These are phyloP conservation scores for Candida boidinii DNA, from an alignment of 805 yeast species.

Conservation along the genomic window DNA sequence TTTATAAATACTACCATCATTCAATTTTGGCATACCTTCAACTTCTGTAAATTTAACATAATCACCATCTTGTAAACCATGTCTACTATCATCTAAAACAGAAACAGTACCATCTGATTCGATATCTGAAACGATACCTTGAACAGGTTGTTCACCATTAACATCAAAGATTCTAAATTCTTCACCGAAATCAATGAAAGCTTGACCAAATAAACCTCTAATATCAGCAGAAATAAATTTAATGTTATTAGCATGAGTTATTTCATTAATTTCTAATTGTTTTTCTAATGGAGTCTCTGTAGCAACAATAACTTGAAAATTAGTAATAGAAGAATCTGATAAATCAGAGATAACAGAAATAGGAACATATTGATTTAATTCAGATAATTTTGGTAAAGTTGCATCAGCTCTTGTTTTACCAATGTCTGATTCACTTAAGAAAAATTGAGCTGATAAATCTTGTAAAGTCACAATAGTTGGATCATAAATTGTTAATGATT, in stretches of 20 bases:
- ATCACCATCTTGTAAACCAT: slow-evolving; percentile 89
- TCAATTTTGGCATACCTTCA: slow-evolving; percentile 66
- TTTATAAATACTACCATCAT: slow-evolving; percentile 66
- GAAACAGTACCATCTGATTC: slow-evolving; percentile 89
- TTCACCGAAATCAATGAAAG: slow-evolving; percentile 86
- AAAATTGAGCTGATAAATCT: slow-evolving; percentile 88
- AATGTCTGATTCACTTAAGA: slow-evolving; percentile 58
- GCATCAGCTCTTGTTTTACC: slow-evolving; percentile 74
- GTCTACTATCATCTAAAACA: slow-evolving; percentile 85
- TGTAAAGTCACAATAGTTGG: slow-evolving; percentile 56
- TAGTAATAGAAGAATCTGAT: slow-evolving; percentile 40
- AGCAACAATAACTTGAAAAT: slow-evolving; percentile 78
- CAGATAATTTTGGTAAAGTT: slow-evolving; percentile 60
- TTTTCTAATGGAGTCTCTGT: slow-evolving; percentile 66
- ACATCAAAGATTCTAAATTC: slow-evolving; percentile 73
- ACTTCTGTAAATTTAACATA: slow-evolving; percentile 82
- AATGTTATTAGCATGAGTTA: slow-evolving; percentile 65
- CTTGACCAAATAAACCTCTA: slow-evolving; percentile 80
- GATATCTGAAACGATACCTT: slow-evolving; percentile 85
- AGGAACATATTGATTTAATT: slow-evolving; percentile 87
- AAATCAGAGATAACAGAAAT: slow-evolving; percentile 55
- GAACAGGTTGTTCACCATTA: slow-evolving; percentile 86
- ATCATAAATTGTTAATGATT: slow-evolving; percentile 79
- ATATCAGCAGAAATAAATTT: slow-evolving; percentile 77
- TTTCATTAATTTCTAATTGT: slow-evolving; percentile 65